phyloP scores from a whole-genome alignment of 345 rosid species.

The Excoecaria cochinchinensis region DNA sequence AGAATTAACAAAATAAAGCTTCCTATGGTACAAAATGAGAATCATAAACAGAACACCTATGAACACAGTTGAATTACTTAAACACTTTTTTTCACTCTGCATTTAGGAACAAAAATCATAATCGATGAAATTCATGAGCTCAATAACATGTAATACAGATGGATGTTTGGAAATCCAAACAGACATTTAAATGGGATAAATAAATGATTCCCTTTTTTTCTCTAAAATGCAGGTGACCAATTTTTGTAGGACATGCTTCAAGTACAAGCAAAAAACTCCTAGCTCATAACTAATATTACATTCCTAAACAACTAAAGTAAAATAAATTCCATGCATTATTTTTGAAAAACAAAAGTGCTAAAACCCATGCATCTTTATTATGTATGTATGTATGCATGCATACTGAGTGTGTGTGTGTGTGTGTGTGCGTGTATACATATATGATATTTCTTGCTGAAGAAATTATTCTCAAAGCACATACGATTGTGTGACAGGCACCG shows the following conservation, averaged over 20 bases:
- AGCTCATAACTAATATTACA: background rate
- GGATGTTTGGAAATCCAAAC: background rate
- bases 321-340: background rate
- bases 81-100: slow-evolving; percentile 1
- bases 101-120: background rate
- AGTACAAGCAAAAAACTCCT: background rate
- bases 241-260: background rate
- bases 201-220: background rate
- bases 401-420: too few relatives aligned
- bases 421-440: too few relatives aligned
- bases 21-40: slow-evolving; percentile 2
- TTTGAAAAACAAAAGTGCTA: background rate
- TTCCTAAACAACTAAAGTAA: background rate
- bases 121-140: background rate
- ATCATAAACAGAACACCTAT: slow-evolving; percentile 8
- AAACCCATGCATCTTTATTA: too few relatives aligned
- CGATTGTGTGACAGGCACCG: too few relatives aligned
- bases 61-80: background rate
- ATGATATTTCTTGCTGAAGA: too few relatives aligned
- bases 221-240: background rate
- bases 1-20: too few relatives aligned
- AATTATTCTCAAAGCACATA: too few relatives aligned
- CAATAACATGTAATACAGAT: background rate
- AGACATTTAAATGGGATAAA: background rate
- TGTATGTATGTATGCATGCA: too few relatives aligned